Base-by-base conservation (phyloP, 106 monocot species). In the Iris macrosiphon region DNA sequence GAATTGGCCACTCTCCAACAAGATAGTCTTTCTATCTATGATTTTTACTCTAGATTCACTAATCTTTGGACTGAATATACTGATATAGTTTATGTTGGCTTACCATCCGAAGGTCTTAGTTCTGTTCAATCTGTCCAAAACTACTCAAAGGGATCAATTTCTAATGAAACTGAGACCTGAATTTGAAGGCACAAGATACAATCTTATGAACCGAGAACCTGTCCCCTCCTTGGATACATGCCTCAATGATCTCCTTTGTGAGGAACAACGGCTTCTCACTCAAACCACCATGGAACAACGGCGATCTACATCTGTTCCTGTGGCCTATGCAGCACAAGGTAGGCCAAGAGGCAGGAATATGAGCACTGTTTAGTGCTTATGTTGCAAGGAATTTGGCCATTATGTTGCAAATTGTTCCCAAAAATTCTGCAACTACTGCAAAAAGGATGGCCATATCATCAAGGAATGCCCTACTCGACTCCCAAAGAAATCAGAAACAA, bases 41-140 rank as follows among this genome's bases (percentile, higher is more conserved):
- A 45, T 16, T 60, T 60, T 31, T 26, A 48, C 11, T 48, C 48
- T 48, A 31, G 12, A 13, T 59, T 59, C 19, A 45, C 18, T 4
- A 60, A 60, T 45, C 19, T 60, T 31, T 60, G 60, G 60, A 16
- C 43, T 52, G 24, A 43, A 31, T 61, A 70, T 44, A 45, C 51
- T 13, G 16, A 29, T 19, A 45, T 55, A 0, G 2, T 35, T 6
- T 62, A 49, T 49, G 33, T 21, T 35, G 7, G 1, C 14, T 2
- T 31, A 44, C 26, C 28, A 13, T 25, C 48, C 12, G 3, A 26
- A 48, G 48, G 5, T 5, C 35, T 37, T 16, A 24, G 4, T 37
- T 8, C 28, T 0, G 23, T 48, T 17, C 17, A 52, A 41, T 12
- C 17, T 16, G 27, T 64, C 4, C 52, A 52, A 52, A 38, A 30